Evolutionary conservation across 2,329 filamentous ascomycete genomes (phyloP), one percentile per base, ranked within the genome.

Genomic region (Claviceps quebecensis): DNA sequence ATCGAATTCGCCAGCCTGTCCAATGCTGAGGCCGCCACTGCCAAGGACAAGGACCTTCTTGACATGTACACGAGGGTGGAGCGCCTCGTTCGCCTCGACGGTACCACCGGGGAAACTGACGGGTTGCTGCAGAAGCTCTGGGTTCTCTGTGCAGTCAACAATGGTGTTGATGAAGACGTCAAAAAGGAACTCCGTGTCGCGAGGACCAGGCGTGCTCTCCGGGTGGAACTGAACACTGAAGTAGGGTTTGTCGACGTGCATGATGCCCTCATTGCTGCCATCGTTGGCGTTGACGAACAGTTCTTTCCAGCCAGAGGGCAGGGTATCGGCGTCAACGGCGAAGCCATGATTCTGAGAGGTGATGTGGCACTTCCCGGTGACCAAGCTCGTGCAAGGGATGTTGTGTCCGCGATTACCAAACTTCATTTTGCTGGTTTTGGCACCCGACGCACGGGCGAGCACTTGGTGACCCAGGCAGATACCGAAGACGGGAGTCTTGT

Each of bases 221-320:
- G 93, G 93, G 65, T 98, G 93, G 72, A 98, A 98, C 66, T 98
- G 93, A n/a, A 97, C 93, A 74, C 89, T 96, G 76, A 98, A 98
- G 72, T 91, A 94, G 49, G 93, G 93, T 63, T 83, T 86, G 66
- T 74, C 79, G 47, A 78, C 72, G 67, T 97, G 89, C 69, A 90
- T 84, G 64, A 98, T 96, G 70, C 93, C 93, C 73, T 98, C 93
- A 69, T 98, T 98, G 70, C 87, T 96, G 60, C 87, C 87, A 61
- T 98, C 93, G 67, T 98, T 98, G 69, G 93, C 91, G 64, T 98
- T 98, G 63, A 97, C 86, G 59, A 97, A 98, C 9, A 97, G 79
- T 70, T 97, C 93, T 60, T 84, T 80, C 93, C 93, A 98, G 55
- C 83, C 86, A 14, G 77, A 65, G 9, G 86, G 79, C 9, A 98